Percentiles rank a stretch among this genome's conserved stretches.
phyloP scores from a whole-genome alignment of 257 asterid genomes.

The Vinca minor region DNA sequence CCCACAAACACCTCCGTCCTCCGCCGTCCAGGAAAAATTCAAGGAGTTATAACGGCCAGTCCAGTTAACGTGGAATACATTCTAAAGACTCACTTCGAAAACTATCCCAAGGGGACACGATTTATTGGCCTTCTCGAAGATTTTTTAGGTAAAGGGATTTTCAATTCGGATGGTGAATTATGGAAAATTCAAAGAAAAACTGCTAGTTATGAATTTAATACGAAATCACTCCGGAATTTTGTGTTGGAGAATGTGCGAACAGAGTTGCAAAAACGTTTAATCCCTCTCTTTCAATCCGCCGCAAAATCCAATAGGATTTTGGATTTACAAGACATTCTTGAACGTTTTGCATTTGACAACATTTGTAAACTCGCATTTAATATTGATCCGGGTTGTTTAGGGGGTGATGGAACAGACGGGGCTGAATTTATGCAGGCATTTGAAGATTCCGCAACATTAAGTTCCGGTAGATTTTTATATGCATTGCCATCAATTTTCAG shows the following conservation, averaged over 20 bases:
- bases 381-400: conserved; percentile 66
- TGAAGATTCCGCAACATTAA: conserved; percentile 66
- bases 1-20: conserved; percentile 56
- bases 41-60: conserved; percentile 67
- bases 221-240: conserved; percentile 70
- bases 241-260: conserved; percentile 48
- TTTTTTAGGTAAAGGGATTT: conserved; percentile 69
- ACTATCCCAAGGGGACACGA: conserved; percentile 70
- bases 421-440: conserved; percentile 73
- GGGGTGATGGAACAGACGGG: conserved; percentile 49
- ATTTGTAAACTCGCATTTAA: conserved; percentile 67
- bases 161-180: conserved; percentile 56
- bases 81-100: conserved; percentile 60
- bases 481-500: conserved; percentile 34
- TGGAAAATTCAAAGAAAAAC: conserved; percentile 79
- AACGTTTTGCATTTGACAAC: conserved; percentile 77
- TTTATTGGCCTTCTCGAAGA: conserved; percentile 51
- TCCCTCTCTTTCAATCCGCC: conserved; percentile 46
- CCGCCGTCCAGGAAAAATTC: conserved; percentile 64
- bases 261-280: conserved; percentile 44
- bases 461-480: conserved; percentile 67
- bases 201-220: conserved; percentile 82
- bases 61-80: conserved; percentile 61
- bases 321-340: conserved; percentile 70
- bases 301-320: conserved; percentile 16